Conservation (phyloP, 441 rosid genomes). For the Gossypium davidsonii region DNA sequence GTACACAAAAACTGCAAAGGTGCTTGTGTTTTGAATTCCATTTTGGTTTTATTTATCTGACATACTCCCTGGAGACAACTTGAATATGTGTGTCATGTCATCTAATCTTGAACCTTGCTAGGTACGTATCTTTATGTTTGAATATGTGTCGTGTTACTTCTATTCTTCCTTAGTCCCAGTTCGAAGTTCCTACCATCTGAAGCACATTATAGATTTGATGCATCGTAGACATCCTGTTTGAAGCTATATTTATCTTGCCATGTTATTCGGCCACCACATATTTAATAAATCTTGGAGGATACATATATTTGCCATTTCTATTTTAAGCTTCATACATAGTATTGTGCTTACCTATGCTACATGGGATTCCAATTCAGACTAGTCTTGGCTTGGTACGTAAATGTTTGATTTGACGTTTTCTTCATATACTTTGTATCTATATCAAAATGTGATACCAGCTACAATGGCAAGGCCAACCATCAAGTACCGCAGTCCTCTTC, state of each 20-base stretch:
- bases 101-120: background rate
- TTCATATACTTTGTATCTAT: background rate
- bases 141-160: background rate
- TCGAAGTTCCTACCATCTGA: background rate
- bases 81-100: background rate
- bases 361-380: background rate
- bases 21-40: slow-evolving; percentile 6
- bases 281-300: background rate
- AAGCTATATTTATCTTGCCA: background rate
- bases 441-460: background rate
- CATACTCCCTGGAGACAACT: background rate
- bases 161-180: background rate
- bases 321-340: too few relatives aligned
- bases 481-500: background rate
- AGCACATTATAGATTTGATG: background rate
- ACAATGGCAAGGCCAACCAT: background rate
- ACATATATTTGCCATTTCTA: background rate
- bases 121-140: background rate
- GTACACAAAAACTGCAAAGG: background rate
- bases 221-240: background rate
- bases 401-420: background rate
- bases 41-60: background rate
- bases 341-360: background rate
- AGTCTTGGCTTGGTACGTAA: background rate
- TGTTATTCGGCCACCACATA: background rate